Base-by-base conservation (phyloP, 176 grass and related monocot species). In the Themeda triandra region DNA sequence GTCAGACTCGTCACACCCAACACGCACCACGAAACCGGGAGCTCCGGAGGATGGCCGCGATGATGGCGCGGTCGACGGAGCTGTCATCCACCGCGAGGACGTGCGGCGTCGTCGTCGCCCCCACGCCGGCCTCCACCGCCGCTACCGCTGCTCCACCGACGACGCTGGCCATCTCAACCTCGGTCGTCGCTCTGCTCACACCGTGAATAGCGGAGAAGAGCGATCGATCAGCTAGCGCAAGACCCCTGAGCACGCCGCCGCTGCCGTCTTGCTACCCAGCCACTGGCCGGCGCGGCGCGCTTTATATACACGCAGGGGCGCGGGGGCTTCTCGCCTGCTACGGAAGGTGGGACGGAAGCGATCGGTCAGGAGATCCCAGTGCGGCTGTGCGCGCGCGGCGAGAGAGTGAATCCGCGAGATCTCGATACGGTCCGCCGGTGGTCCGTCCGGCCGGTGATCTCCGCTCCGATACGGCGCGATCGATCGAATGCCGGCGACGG, bases 1-100 rank as follows among this genome's bases (percentile, higher is more conserved):
- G 4, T 37, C 3, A 1, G 2, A 17, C 21, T 37, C 3, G 4
- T 37, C 3, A 1, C 3, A 17, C 21, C 9, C 30, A 31, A 28
- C 3, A 87, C 84, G 32, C 62, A 91, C 89, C 89, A 3, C 85
- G 85, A 5, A 91, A 94, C 44, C 91, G 87, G 2, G 92, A 92
- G 82, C 85, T 92, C 58, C 94, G 92, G 9, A 97, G 94, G 79
- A 94, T 86, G 66, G 76, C 85, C 37, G 88, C 49, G 75, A 97
- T 94, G 80, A 97, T 84, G 77, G 92, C 94, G 66, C 92, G 92
- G 63, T 97, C 94, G 45, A 94, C 88, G 12, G 92, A 97, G 87
- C 94, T 97, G 14, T 97, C 94, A 2, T 97, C 94, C 64, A 97
- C 94, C 8, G 94, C 90, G 17, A 97, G 90, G 13, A 97, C 92